phyloP scores from a whole-genome alignment of 129 eudicot genomes.

The Tagetes patula region DNA sequence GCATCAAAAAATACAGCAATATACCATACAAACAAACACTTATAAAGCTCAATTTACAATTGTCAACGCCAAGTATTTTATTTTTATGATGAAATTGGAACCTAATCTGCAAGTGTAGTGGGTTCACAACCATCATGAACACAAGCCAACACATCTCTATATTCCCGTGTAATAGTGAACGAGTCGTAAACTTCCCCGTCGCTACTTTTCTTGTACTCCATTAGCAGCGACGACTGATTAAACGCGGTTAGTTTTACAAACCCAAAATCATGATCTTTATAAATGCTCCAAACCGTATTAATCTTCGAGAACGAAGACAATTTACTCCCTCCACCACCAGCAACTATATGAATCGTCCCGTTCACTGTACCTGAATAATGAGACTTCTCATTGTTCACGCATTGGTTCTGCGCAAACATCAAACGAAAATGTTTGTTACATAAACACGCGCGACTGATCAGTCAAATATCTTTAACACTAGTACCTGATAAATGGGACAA shows the following conservation, averaged over 20 bases:
- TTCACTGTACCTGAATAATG: slow-evolving; percentile 59
- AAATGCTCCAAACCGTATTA: slow-evolving; percentile 61
- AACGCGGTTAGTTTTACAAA: slow-evolving; percentile 78
- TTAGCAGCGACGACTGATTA: slow-evolving; percentile 62
- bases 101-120: slow-evolving; percentile 53
- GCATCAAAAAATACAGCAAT: neutral
- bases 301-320: slow-evolving; percentile 43
- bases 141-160: slow-evolving; percentile 78
- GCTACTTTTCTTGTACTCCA: slow-evolving; percentile 81
- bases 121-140: slow-evolving; percentile 75
- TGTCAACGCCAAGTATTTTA: neutral
- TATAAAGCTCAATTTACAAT: neutral
- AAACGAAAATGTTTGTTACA: neutral
- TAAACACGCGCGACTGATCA: neutral
- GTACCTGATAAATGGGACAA: slow-evolving; percentile 88
- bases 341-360: slow-evolving; percentile 80
- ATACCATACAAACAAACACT: neutral
- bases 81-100: neutral
- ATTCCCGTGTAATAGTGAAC: slow-evolving; percentile 79
- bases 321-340: slow-evolving; percentile 77
- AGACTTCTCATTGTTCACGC: slow-evolving; percentile 53
- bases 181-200: slow-evolving; percentile 72
- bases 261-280: slow-evolving; percentile 66
- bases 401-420: slow-evolving; percentile 47
- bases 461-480: neutral